phyloP scores from a whole-genome alignment of 108 stramenopile genomes.

The Nitzschia inconspicua region DNA sequence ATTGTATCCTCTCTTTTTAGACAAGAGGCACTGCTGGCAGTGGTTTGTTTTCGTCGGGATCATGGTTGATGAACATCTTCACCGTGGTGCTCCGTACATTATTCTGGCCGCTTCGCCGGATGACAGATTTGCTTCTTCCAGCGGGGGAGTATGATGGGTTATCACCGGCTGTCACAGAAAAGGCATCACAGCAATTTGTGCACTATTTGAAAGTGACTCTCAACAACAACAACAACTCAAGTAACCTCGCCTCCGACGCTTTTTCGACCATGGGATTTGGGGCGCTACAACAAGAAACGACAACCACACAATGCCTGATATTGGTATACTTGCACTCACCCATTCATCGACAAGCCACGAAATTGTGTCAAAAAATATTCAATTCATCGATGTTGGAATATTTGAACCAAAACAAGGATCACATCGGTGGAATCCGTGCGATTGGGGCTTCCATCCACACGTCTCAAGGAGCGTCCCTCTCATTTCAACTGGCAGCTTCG shows the following conservation, averaged over 20 bases:
- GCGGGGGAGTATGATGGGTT: constrained; percentile 62
- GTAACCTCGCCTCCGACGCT: constrained; percentile 1
- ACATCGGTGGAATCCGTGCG: constrained; percentile 42
- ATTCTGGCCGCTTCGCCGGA: constrained; percentile 44
- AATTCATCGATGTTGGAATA: constrained; percentile 39
- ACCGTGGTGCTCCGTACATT: constrained; percentile 31
- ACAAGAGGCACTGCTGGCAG: not conserved
- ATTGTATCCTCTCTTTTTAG: too few species aligned
- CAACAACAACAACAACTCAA: constrained; percentile 2
- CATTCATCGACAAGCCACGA: constrained; percentile 44
- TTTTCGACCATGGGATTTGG: constrained; percentile 40
- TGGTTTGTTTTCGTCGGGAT: not conserved
- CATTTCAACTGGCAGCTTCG: constrained; percentile 53
- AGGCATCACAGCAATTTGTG: constrained; percentile 66
- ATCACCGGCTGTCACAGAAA: constrained; percentile 39
- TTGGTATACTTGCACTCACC: constrained; percentile 75
- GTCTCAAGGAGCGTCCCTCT: constrained; percentile 64
- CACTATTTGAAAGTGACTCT: constrained; percentile 20
- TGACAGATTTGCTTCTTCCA: constrained; percentile 39
- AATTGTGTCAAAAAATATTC: constrained; percentile 21
- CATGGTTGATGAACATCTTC: not conserved
- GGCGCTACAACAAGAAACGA: constrained; percentile 40
- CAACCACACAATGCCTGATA: constrained; percentile 46
- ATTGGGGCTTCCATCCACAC: constrained; percentile 69
- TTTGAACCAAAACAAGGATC: constrained; percentile 33